Evolutionary conservation across 140 eudicot genomes (phyloP), one percentile per base, ranked within the genome.

Genomic region (Stevia rebaudiana): DNA sequence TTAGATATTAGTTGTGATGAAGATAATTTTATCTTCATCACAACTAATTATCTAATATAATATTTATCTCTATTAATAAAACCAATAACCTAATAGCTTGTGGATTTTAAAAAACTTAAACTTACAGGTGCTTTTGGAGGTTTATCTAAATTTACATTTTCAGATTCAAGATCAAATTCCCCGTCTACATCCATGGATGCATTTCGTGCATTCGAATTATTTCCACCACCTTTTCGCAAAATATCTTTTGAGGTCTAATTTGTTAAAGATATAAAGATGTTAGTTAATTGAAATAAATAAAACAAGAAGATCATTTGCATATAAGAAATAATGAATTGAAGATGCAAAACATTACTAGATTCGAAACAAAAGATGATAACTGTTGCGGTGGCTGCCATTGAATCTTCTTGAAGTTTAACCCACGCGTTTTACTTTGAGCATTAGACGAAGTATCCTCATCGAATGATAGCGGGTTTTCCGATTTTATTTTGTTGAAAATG

Each of bases 301-400:
- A 58, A 30, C 35, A 69, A 61, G 31, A 67, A 37, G 6, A 51
- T 11, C 31, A 22, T 67, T 11, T 18, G 37, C 30, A 71, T 2
- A 57, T 41, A 9, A 61, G 3, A 53, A 53, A 63, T 47, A 21
- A 21, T 42, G 12, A 41, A 1, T 21, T 10, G 60, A 25, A 39
- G 15, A 63, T 21, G 46, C 74, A 63, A 78, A 76, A 3, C 9
- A 3, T 2, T 35, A 91, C 98, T 96, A 87, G 76, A 87, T 74
- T 85, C 58, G 92, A 83, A 65, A 91, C 88, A 69, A 95, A 84
- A 21, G 96, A 82, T 55, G 95, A 84, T 73, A 82, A 77, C 52
- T 82, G 94, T 21, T 86, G 84, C 23, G 61, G 84, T 6, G 71
- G 75, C 31, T 69, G 74, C 89, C 95, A 87, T 61, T 80, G 95